phyloP scores from a whole-genome alignment of 495 filamentous ascomycete species.

The Neurospora sp. region DNA sequence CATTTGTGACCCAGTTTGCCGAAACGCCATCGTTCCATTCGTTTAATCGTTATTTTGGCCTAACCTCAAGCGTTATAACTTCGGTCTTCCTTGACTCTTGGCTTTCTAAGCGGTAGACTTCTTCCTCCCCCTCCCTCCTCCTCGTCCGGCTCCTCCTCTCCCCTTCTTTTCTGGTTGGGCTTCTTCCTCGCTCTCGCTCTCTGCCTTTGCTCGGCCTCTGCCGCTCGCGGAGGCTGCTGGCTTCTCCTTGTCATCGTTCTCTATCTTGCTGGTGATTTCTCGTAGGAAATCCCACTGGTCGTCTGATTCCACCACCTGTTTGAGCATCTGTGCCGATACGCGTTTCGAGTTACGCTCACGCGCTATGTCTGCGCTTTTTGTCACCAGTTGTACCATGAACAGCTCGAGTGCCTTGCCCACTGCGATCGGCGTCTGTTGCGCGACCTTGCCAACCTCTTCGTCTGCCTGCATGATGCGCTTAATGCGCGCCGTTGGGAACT shows the following conservation, averaged over 20 bases:
- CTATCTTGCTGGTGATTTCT: conserved; percentile 83
- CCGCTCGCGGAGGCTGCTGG: conserved; percentile 10
- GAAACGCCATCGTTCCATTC: background rate
- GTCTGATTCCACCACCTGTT: conserved; percentile 73
- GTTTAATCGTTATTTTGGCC: background rate
- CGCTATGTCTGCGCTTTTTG: conserved; percentile 74
- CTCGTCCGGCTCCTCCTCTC: conserved; percentile 28
- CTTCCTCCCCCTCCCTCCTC: conserved; percentile 8
- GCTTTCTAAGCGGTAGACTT: background rate
- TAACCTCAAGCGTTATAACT: background rate
- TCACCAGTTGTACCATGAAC: conserved; percentile 91
- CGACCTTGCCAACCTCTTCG: conserved; percentile 97
- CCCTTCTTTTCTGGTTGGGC: conserved; percentile 30
- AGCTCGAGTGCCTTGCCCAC: conserved; percentile 94
- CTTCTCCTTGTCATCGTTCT: conserved; percentile 47
- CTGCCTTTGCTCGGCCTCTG: conserved; percentile 17
- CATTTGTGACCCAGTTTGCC: background rate
- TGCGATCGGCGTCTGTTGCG: conserved; percentile 89
- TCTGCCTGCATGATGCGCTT: conserved; percentile 99
- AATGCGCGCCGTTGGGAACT: conserved; percentile 95
- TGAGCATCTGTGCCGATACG: conserved; percentile 81
- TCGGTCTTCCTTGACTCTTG: too few species aligned
- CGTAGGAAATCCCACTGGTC: conserved; percentile 86
- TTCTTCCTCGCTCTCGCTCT: conserved; percentile 38
- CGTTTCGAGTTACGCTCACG: conserved; percentile 74